A percentile compares a stretch with the other conserved stretches of the same genome.
phyloP scores from a whole-genome alignment of 2,329 filamentous ascomycete genomes.

The Nemania sp. region DNA sequence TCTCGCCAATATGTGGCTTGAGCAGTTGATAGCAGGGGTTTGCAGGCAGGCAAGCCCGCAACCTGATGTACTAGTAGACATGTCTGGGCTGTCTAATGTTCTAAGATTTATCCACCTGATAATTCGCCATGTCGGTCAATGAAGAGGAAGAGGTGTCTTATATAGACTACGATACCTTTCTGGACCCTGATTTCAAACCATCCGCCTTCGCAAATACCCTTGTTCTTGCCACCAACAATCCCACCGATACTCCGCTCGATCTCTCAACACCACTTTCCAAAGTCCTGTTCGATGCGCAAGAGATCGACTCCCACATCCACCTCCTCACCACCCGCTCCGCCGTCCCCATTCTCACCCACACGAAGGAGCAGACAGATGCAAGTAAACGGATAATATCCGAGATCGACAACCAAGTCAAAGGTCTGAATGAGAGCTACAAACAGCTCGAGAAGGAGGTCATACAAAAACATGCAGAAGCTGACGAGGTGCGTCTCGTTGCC shows the following conservation, averaged over 20 bases:
- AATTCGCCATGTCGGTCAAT: conserved; percentile 49
- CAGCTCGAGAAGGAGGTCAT: conserved; percentile 89
- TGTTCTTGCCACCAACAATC: conserved; percentile 90
- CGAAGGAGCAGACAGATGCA: conserved; percentile 77
- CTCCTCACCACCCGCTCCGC: conserved; percentile 86
- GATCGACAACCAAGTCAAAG: conserved; percentile 82
- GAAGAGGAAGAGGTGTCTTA: conserved; percentile 78
- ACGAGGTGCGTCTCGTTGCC: conserved; percentile 82
- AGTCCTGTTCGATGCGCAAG: conserved; percentile 95
- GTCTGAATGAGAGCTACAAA: conserved; percentile 85
- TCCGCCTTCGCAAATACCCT: conserved; percentile 88
- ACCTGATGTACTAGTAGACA: too few relatives aligned
- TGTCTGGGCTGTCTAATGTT: neutral
- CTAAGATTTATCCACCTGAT: neutral
- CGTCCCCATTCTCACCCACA: conserved; percentile 82
- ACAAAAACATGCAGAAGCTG: conserved; percentile 85
- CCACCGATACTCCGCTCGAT: conserved; percentile 88
- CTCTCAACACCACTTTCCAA: conserved; percentile 93
- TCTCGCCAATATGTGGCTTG: conserved; percentile 23
- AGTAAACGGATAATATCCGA: conserved; percentile 78
- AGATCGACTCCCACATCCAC: conserved; percentile 96
- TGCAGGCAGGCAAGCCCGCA: too few relatives aligned
- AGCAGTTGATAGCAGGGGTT: neutral
- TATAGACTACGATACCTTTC: conserved; percentile 94
- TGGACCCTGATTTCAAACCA: conserved; percentile 84